Conservation (phyloP, 208 protist species). For the Entamoeba moshkovskii region DNA sequence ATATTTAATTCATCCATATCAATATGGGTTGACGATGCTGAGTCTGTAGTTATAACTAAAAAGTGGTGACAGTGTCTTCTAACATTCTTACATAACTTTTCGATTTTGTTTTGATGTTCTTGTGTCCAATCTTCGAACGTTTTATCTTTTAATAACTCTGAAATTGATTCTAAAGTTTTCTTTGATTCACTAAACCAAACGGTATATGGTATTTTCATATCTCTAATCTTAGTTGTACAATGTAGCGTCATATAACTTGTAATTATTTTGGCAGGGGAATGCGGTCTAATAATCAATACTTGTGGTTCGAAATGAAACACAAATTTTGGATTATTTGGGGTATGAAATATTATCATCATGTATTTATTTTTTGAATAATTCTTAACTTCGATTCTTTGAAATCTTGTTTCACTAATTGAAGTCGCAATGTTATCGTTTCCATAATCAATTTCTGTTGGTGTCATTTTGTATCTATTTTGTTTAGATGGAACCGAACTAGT, state of each 20-base stretch:
- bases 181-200: background rate
- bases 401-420: background rate
- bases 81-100: background rate
- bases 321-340: background rate
- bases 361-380: background rate
- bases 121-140: background rate
- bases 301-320: background rate
- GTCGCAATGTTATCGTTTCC: background rate
- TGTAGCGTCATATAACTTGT: background rate
- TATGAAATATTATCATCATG: background rate
- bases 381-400: background rate
- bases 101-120: background rate
- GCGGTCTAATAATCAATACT: background rate
- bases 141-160: background rate
- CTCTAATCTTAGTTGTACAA: background rate
- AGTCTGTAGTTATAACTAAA: background rate
- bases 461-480: background rate
- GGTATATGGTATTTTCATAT: background rate
- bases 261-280: background rate
- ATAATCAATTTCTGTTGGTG: background rate
- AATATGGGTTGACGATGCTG: background rate
- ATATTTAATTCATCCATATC: background rate
- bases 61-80: background rate
- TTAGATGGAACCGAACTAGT: background rate
- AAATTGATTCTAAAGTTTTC: background rate